A percentile compares a stretch with the other conserved stretches of the same genome.
Evolutionary conservation across 345 rosid species (phyloP).

Genomic region (Moringa oleifera): DNA sequence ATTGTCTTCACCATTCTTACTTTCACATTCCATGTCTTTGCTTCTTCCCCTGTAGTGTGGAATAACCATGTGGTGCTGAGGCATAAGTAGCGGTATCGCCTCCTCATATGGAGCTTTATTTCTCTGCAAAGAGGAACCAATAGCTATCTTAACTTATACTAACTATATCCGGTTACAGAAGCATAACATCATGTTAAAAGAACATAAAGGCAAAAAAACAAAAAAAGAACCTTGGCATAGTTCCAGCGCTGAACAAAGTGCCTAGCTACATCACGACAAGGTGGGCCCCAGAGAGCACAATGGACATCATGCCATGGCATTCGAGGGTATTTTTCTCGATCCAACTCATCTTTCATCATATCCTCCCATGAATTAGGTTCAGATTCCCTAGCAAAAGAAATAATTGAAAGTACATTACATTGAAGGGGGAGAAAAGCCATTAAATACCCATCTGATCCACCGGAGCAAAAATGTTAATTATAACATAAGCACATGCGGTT

Average conservation of each 20-base stretch:
- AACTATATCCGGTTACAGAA: slow-evolving; percentile 8
- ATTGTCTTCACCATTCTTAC: slow-evolving; percentile 39
- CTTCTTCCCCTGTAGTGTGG: slow-evolving; percentile 87
- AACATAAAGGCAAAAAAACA: slow-evolving; percentile 2
- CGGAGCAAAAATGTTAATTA: too few relatives aligned
- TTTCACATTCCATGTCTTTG: slow-evolving; percentile 41
- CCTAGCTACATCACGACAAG: slow-evolving; percentile 93
- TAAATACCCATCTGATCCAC: too few relatives aligned
- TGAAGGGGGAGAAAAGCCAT: neutral
- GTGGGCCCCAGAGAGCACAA: slow-evolving; percentile 99
- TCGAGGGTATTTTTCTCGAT: slow-evolving; percentile 84
- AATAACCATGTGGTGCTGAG: slow-evolving; percentile 98
- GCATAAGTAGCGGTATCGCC: slow-evolving; percentile 93
- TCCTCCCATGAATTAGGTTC: slow-evolving; percentile 99
- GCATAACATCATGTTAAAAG: too few relatives aligned
- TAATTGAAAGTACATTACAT: slow-evolving; percentile 5
- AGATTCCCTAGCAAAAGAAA: slow-evolving; percentile 64
- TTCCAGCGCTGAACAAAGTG: slow-evolving; percentile 99
- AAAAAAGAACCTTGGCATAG: slow-evolving; percentile 79
- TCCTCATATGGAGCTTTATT: slow-evolving; percentile 95
- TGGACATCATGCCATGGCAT: slow-evolving; percentile 99
- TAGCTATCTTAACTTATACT: slow-evolving; percentile 8
- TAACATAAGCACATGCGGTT: too few relatives aligned
- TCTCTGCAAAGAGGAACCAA: slow-evolving; percentile 46
- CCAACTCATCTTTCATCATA: slow-evolving; percentile 85